A percentile compares a stretch with the other conserved stretches of the same genome.
These are phyloP conservation scores for Tylopilus balloui DNA, from an alignment of 768 basidiomycete species.

Conservation along the genomic window DNA sequence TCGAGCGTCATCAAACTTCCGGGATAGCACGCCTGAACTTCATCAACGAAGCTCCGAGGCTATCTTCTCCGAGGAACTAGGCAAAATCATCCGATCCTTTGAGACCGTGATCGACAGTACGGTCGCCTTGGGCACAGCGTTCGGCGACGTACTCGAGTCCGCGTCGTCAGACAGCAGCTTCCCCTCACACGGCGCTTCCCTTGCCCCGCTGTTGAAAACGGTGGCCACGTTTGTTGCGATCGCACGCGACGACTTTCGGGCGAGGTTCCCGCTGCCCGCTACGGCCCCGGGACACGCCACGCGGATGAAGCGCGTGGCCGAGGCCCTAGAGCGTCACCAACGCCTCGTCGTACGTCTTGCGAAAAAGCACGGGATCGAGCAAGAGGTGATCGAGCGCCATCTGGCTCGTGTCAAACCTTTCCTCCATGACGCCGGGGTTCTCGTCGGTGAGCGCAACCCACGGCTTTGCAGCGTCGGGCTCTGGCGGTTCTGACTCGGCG, in stretches of 20 bases:
- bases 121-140: neutral
- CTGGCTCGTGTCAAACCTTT: conserved; percentile 1
- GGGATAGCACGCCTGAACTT: neutral
- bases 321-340: neutral
- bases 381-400: conserved; percentile 1
- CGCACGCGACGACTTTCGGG: conserved; percentile 2
- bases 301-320: neutral
- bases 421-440: conserved; percentile 1
- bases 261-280: conserved; percentile 5
- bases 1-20: neutral
- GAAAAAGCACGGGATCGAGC: neutral
- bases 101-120: conserved; percentile 4
- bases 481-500: neutral
- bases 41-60: neutral
- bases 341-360: neutral
- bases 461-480: neutral
- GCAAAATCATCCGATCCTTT: conserved; percentile 1
- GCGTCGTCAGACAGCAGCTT: neutral
- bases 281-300: conserved; percentile 10
- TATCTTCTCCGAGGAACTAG: conserved; percentile 1
- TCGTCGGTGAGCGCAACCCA: conserved; percentile 9
- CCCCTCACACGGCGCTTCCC: neutral
- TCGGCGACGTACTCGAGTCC: neutral
- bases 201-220: neutral
- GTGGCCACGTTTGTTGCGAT: neutral